A percentile compares a stretch with the other conserved stretches of the same genome.
Evolutionary conservation across 2,329 filamentous ascomycete genomes (phyloP).

Genomic region (Rhynchosporium secalis): DNA sequence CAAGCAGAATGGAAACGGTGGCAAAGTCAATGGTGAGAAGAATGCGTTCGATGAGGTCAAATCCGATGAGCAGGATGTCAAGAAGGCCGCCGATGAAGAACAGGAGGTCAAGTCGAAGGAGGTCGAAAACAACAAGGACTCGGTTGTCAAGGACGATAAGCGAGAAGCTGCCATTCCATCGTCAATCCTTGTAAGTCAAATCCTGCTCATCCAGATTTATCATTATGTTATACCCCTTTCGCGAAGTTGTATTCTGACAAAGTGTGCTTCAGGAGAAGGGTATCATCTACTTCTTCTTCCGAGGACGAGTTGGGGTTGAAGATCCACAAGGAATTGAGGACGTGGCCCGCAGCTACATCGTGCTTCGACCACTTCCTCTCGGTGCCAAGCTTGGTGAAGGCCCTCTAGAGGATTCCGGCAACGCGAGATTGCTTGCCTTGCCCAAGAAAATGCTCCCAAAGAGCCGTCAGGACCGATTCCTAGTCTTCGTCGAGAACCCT

Average conservation of each 20-base stretch:
- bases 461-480: conserved; percentile 67
- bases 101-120: conserved; percentile 35
- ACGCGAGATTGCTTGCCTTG: conserved; percentile 72
- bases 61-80: conserved; percentile 34
- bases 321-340: conserved; percentile 69
- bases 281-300: conserved; percentile 87
- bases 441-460: conserved; percentile 83
- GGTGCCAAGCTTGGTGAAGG: conserved; percentile 65
- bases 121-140: conserved; percentile 31
- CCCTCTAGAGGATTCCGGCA: conserved; percentile 51
- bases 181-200: conserved; percentile 52
- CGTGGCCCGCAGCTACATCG: conserved; percentile 75
- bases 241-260: background rate
- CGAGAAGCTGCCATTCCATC: conserved; percentile 44
- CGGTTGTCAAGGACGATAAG: conserved; percentile 39
- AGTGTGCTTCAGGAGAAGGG: conserved; percentile 63
- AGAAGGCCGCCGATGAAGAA: conserved; percentile 31
- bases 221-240: too few species aligned
- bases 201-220: too few species aligned
- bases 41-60: conserved; percentile 39
- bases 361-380: conserved; percentile 70
- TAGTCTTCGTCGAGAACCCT: conserved; percentile 80
- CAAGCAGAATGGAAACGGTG: conserved; percentile 17
- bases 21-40: conserved; percentile 22
- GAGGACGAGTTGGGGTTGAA: conserved; percentile 72